Base-by-base conservation (phyloP, 352 stramenopile species). In the Globisporangium perplexum region DNA sequence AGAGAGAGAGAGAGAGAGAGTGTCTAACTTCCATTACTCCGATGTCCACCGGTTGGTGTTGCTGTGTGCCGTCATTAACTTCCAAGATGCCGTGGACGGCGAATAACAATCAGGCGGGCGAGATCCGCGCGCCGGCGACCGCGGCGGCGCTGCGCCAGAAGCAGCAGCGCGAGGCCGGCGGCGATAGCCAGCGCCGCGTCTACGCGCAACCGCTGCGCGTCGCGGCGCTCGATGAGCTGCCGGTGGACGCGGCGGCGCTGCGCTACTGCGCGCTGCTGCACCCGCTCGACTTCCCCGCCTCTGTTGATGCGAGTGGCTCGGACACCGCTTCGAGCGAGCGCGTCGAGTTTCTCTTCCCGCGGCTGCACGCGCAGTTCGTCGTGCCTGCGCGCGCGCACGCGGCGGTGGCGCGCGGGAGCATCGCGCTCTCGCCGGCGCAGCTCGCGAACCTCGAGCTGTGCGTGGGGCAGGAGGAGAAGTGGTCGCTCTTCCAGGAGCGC, bases 391-490 rank as follows among this genome's bases (percentile, higher is more conserved):
- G 69, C 20, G 58, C 62, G 3, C 59, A 83, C 47, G 61, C 61
- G 8, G 58, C 50, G 10, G 68, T 90, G 5, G 60, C 71, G 20
- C 51, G 46, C 18, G 83, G 80, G 30, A 66, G 62, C 31, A 85
- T 91, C 55, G 82, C 80, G 39, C 70, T 90, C 31, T 70, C 72
- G 30, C 65, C 77, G 4, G 63, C 72, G 30, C 80, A 91, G 53
- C 63, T 87, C 52, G 88, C 89, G 63, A 93, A 93, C 53, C 52
- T 93, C 50, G 83, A 93, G 60, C 60, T 93, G 22, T 93, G 83
- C 59, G 72, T 83, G 31, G 74, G 73, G 38, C 76, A 91, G 53
- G 65, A 65, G 17, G 80, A 90, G 65, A 76, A 57, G 14, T 93
- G 80, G 80, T 76, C 78, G 62, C 76, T 81, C n/a, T 93, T 88